Conservation (phyloP, 345 rosid genomes). For the Rhodamnia argentea region DNA sequence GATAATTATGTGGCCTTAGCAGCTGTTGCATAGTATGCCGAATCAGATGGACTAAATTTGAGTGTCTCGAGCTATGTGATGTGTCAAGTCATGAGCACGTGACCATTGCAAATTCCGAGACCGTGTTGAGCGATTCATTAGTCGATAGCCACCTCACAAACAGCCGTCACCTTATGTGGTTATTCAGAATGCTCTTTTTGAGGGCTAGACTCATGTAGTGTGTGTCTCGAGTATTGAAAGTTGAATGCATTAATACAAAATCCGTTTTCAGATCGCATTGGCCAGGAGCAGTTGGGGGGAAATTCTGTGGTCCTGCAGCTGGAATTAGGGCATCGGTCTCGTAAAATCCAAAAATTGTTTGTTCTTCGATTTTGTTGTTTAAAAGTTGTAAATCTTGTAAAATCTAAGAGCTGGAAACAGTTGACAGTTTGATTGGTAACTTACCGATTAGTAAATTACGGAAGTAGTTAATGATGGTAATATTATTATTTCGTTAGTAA, state of each 20-base stretch:
- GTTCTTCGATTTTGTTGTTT: background rate
- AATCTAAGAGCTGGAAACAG: background rate
- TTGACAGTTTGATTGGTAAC: background rate
- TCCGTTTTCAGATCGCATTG: background rate
- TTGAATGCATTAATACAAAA: background rate
- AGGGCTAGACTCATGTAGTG: background rate
- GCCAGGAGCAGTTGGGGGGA: background rate
- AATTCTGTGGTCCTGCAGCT: background rate
- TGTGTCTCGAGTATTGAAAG: background rate
- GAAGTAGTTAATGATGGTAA: background rate
- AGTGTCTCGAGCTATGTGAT: background rate
- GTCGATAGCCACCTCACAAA: background rate
- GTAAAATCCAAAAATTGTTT: background rate
- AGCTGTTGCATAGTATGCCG: background rate
- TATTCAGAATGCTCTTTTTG: background rate
- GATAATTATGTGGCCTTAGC: background rate
- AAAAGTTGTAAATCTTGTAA: background rate
- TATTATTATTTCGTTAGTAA: background rate
- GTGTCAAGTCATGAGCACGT: background rate
- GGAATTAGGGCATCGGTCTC: background rate
- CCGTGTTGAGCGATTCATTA: background rate
- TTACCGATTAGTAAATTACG: background rate
- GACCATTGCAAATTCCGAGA: background rate
- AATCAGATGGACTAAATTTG: background rate
- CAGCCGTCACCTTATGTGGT: background rate